These are phyloP conservation scores for Boletus vinaceobasis DNA, from an alignment of 768 basidiomycete species.

Conservation along the genomic window DNA sequence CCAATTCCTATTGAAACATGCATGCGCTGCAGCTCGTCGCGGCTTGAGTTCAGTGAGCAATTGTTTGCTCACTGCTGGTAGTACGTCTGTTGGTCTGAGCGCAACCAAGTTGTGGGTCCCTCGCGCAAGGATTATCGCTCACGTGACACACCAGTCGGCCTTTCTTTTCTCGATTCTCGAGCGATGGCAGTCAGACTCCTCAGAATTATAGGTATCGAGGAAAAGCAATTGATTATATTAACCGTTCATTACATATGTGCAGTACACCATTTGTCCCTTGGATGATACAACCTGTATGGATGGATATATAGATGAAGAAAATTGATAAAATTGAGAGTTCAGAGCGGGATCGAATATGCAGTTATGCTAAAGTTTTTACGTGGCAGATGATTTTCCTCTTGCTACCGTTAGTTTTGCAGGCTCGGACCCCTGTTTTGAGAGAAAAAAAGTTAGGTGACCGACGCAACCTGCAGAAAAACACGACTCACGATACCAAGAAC, in stretches of 20 bases:
- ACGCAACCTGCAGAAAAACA: background rate
- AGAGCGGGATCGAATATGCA: background rate
- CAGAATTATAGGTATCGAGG: too few relatives aligned
- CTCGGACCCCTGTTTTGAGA: background rate
- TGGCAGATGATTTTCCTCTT: background rate
- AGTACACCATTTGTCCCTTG: background rate
- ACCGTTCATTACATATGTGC: background rate
- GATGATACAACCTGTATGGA: background rate
- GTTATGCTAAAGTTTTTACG: background rate
- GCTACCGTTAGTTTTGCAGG: background rate
- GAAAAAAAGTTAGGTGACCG: background rate
- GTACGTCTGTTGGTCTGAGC: background rate
- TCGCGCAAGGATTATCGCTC: background rate
- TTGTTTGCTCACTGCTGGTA: background rate
- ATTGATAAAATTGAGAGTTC: background rate
- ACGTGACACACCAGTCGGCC: conserved; percentile 12
- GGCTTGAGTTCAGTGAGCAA: background rate
- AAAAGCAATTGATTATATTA: background rate
- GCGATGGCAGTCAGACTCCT: too few relatives aligned
- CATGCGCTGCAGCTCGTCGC: background rate
- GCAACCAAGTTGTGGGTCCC: background rate
- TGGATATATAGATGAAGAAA: background rate
- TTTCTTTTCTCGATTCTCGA: too few relatives aligned
- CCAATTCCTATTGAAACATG: background rate
- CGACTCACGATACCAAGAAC: conserved; percentile 13